Evolutionary conservation across 805 yeast genomes (phyloP).

Genomic region (Kodamaea leandrae): DNA sequence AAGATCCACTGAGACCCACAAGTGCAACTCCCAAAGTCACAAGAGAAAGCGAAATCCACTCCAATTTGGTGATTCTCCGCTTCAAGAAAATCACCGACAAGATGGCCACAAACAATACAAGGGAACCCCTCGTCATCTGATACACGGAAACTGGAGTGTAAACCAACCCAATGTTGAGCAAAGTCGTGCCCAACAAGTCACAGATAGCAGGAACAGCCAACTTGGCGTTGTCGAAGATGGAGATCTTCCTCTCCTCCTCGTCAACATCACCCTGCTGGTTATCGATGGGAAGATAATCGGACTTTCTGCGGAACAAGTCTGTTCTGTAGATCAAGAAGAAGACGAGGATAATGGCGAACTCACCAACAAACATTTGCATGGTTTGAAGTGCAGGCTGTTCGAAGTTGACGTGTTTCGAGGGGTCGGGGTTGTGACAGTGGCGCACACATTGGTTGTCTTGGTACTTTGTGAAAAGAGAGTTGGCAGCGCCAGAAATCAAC

Average conservation of each 20-base stretch:
- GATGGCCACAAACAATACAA: slow-evolving; percentile 72
- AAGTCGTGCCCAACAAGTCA: slow-evolving; percentile 70
- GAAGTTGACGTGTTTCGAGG: slow-evolving; percentile 45
- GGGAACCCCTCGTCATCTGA: slow-evolving; percentile 82
- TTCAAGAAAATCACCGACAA: slow-evolving; percentile 63
- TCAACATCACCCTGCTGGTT: slow-evolving; percentile 11
- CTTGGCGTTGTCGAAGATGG: slow-evolving; percentile 19
- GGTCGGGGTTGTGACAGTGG: slow-evolving; percentile 48
- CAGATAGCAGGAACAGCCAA: slow-evolving; percentile 63
- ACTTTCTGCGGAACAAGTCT: slow-evolving; percentile 7
- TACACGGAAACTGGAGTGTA: slow-evolving; percentile 77
- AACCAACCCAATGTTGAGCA: slow-evolving; percentile 71
- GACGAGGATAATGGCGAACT: slow-evolving; percentile 48
- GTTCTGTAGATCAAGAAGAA: slow-evolving; percentile 30
- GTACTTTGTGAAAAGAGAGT: slow-evolving; percentile 69
- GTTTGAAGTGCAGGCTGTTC: slow-evolving; percentile 82
- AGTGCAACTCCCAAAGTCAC: slow-evolving; percentile 67
- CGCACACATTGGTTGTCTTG: slow-evolving; percentile 74
- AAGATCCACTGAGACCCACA: slow-evolving; percentile 70
- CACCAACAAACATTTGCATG: slow-evolving; percentile 79
- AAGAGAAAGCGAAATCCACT: slow-evolving; percentile 65
- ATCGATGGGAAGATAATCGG: slow-evolving; percentile 17
- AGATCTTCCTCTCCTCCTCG: slow-evolving; percentile 9
- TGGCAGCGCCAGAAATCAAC: slow-evolving; percentile 65
- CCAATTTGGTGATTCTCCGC: slow-evolving; percentile 52